These are phyloP conservation scores for Trametes cinnabarina DNA, from an alignment of 768 basidiomycete genomes.

Conservation along the genomic window DNA sequence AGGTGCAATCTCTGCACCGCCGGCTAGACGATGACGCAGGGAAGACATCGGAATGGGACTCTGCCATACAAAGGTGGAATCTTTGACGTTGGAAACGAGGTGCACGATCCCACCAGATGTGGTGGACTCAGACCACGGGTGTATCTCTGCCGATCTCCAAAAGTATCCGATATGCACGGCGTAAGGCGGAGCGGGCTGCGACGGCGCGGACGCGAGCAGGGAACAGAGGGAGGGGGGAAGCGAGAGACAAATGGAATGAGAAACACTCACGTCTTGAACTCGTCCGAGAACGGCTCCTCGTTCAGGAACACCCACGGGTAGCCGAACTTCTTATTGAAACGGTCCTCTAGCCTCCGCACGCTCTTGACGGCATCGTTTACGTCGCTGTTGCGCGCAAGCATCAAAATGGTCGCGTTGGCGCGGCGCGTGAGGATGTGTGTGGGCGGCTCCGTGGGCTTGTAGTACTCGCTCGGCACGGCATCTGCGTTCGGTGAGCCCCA, in stretches of 20 bases:
- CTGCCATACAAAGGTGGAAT: no score
- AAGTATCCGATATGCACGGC: no score
- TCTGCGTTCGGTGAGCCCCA: conserved; percentile 14
- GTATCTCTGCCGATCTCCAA: no score
- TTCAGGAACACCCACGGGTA: conserved; percentile 93
- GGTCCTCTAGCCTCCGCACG: conserved; percentile 77
- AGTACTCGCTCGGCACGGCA: conserved; percentile 1
- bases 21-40: no score
- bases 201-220: background rate
- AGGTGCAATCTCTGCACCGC: no score
- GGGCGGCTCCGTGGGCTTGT: background rate
- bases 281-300: conserved; percentile 73
- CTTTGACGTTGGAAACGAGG: no score
- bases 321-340: conserved; percentile 75
- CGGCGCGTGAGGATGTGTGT: conserved; percentile 8
- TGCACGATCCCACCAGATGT: no score
- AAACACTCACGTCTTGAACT: conserved; percentile 60
- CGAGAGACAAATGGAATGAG: background rate
- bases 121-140: no score
- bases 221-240: background rate
- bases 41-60: no score
- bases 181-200: no score
- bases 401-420: conserved; percentile 36
- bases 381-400: conserved; percentile 69
- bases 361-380: conserved; percentile 56